Evolutionary conservation across 208 protist species (phyloP), one percentile per base, ranked within the genome.

Genomic region (Trypanosoma melophagium): DNA sequence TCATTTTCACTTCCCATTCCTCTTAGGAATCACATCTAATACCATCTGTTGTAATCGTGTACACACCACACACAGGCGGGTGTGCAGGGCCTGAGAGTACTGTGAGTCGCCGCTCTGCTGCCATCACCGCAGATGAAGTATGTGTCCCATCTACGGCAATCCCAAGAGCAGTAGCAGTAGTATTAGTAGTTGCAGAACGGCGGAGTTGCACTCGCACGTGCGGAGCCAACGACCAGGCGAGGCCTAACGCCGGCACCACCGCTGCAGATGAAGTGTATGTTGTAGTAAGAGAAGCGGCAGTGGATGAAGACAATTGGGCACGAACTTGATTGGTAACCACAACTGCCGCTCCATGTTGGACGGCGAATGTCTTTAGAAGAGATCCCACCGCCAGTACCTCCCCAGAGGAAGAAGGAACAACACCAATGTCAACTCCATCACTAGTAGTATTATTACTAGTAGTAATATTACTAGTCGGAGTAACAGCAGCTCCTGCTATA

Each of bases 261-360:
- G 47, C 38, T 45, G 45, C 25, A 13, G 41, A 35, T 5, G 28
- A 35, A 35, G 3, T 35, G 28, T 35, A 35, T 35, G 28, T 5
- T 35, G 28, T 35, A 35, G 3, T 35, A 35, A 35, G 5, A 35
- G 28, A 1, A 35, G 28, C 28, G 5, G 28, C 5, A 35, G 28
- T 35, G 5, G 42, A n/a, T 28, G 59, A 21, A 2, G 21, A 10
- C 2, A 66, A n/a, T 50, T 35, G 12, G 0, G 74, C 28, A 10
- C 74, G 74, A 14, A 90, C 81, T 41, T 93, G 83, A 52, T 93
- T 93, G 4, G 74, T 76, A 13, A 84, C 81, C 13, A 93, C 1
- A 19, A 90, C 77, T 12, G 78, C 83, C 56, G 72, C 80, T 21
- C 72, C 63, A 42, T 83, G 59, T 28, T 44, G 21, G 0, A 75